Evolutionary conservation across 2,329 filamentous ascomycete genomes (phyloP).

Genomic region (Xylariaceae sp.): DNA sequence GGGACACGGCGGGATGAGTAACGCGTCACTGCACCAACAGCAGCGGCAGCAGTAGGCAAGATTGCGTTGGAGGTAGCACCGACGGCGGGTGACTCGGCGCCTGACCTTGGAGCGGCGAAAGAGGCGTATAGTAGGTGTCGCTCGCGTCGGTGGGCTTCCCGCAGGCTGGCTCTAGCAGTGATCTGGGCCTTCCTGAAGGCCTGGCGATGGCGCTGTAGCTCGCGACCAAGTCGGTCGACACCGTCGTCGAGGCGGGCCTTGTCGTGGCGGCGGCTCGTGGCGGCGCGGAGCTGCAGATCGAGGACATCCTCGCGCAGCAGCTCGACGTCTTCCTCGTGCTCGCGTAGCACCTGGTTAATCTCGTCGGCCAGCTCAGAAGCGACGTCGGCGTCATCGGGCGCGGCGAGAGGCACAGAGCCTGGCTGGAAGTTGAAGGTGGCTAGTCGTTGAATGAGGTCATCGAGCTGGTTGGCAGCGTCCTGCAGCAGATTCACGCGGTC

Average conservation of each 20-base stretch:
- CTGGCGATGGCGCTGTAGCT: conserved; percentile 63
- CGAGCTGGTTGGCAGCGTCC: conserved; percentile 59
- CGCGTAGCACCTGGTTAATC: conserved; percentile 74
- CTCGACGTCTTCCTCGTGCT: conserved; percentile 81
- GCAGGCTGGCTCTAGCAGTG: conserved; percentile 70
- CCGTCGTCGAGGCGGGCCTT: conserved; percentile 65
- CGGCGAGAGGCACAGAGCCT: conserved; percentile 52
- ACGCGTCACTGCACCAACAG: too few relatives aligned
- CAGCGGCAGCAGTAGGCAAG: conserved; percentile 21
- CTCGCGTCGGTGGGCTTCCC: conserved; percentile 71
- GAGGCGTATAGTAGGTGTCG: conserved; percentile 71
- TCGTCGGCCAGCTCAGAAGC: conserved; percentile 74
- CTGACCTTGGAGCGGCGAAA: conserved; percentile 46
- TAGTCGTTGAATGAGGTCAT: conserved; percentile 58
- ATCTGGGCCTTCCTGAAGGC: conserved; percentile 82
- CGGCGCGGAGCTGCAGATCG: conserved; percentile 56
- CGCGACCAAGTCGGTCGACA: conserved; percentile 63
- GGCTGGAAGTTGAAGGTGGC: conserved; percentile 57
- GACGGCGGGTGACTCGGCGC: conserved; percentile 32
- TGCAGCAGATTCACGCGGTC: conserved; percentile 58
- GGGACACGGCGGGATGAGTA: conserved; percentile 34
- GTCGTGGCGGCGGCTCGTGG: conserved; percentile 57
- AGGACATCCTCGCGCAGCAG: conserved; percentile 74
- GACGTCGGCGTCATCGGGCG: conserved; percentile 49
- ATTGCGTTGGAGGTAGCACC: background rate